Conservation (phyloP, 2,329 filamentous ascomycete species). For the Grosmannia clavigera region DNA sequence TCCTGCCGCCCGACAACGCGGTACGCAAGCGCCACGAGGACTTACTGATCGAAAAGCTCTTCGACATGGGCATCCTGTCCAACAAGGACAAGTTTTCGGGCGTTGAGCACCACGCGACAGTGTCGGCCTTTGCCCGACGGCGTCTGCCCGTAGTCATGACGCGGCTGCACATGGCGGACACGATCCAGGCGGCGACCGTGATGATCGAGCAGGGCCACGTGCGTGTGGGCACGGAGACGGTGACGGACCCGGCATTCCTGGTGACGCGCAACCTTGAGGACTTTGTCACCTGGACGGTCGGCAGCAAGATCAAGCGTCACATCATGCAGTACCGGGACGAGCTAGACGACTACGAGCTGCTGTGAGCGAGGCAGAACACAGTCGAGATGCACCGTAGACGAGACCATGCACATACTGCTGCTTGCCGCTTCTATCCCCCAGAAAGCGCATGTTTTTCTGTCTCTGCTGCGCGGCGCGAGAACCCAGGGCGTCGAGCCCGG, state of each 20-base stretch:
- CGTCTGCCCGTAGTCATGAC: conserved; percentile 83
- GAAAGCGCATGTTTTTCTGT: no score
- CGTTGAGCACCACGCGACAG: conserved; percentile 80
- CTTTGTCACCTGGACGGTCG: conserved; percentile 91
- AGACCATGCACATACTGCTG: background rate
- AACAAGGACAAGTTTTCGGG: conserved; percentile 65
- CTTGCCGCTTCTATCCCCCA: background rate
- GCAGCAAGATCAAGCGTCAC: conserved; percentile 92
- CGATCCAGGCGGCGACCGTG: conserved; percentile 68
- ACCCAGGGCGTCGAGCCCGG: background rate
- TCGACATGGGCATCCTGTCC: conserved; percentile 79
- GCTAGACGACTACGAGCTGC: conserved; percentile 87
- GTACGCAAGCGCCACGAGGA: conserved; percentile 75
- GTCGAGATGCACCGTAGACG: background rate
- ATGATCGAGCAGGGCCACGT: conserved; percentile 94
- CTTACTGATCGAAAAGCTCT: conserved; percentile 79
- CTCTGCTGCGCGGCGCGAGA: no score
- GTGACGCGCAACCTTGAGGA: conserved; percentile 88
- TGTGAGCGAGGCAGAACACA: conserved; percentile 33
- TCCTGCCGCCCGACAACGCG: conserved; percentile 67
- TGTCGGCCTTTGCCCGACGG: conserved; percentile 75
- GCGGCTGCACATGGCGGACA: conserved; percentile 81
- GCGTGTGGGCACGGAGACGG: conserved; percentile 75
- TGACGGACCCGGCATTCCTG: conserved; percentile 81
- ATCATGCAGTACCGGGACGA: conserved; percentile 93